Base-by-base conservation (phyloP, 1,139 yeast genomes). In the Blastobotrys capitulatus region DNA sequence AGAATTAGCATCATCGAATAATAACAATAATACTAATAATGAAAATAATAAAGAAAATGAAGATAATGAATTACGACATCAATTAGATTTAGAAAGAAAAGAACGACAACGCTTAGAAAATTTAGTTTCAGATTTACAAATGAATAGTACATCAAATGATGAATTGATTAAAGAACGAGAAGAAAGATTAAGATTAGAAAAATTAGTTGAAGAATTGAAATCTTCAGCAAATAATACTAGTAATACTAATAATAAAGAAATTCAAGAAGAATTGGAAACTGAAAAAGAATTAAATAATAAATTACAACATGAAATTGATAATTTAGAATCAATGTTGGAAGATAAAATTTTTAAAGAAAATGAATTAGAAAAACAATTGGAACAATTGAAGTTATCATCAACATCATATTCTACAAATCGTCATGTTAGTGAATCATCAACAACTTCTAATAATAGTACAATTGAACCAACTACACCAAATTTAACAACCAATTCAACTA, bases 311-410 rank as follows among this genome's bases (percentile, higher is more conserved):
- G 68, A 67, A 38, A 42, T 59, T 10, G 62, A 57, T 15, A 57
- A 58, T 20, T 55, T 68, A 42, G 70, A 61, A 51, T 52, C 57
- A n/a, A 56, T 59, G 50, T 54, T 68, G 25, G 70, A 65, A 38
- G 38, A 57, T 31, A 59, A 61, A 48, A 60, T 63, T n/a, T 56
- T 65, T 53, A 56, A 60, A 41, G 67, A 61, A 49, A 51, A 57
- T 5, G 66, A 62, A 39, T 56, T 64, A 27, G 64, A 61, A 40
- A 57, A 57, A 31, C 61, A 63, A 45, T 42, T 62, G 1, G 61
- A 58, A 16, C 49, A 47, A 10, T 48, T 59, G 32, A 22, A 22
- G 25, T n/a, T n/a, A n/a, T n/a, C n/a, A n/a, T n/a, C n/a, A n/a
- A n/a, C n/a, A n/a, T n/a, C n/a, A n/a, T n/a, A n/a, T n/a, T n/a